phyloP scores from a whole-genome alignment of 1,139 yeast species.

The Blastobotrys malaysiensis region DNA sequence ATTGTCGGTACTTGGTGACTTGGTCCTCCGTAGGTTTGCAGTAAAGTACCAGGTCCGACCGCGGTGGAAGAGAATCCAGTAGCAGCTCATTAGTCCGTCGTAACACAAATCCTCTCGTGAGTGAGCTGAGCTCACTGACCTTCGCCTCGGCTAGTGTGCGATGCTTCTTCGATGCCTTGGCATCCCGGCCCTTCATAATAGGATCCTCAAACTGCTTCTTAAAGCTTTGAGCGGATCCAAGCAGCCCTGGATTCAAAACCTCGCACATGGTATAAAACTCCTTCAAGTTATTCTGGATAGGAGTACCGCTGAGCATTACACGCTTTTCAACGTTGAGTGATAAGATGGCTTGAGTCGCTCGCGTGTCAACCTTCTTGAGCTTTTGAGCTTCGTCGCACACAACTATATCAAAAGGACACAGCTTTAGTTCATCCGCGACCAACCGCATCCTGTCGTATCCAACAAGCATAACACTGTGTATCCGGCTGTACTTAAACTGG shows the following conservation, averaged over 20 bases:
- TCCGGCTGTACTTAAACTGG: constrained; percentile 63
- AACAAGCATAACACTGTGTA: constrained; percentile 75
- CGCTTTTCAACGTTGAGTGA: constrained; percentile 51
- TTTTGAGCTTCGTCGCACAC: constrained; percentile 97
- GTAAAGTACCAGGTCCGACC: constrained; percentile 73
- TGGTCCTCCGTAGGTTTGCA: constrained; percentile 71
- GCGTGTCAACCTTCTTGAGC: constrained; percentile 57
- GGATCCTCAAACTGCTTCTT: constrained; percentile 67
- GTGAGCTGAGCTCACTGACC: constrained; percentile 54
- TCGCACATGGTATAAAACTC: constrained; percentile 81
- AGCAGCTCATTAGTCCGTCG: constrained; percentile 69
- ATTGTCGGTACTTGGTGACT: constrained; percentile 45
- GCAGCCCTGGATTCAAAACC: constrained; percentile 76
- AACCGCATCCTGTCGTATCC: constrained; percentile 79
- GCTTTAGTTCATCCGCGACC: constrained; percentile 48
- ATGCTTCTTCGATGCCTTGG: constrained; percentile 51
- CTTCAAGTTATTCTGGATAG: constrained; percentile 83
- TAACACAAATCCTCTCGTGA: constrained; percentile 64
- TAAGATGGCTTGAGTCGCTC: constrained; percentile 59
- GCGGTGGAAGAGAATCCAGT: constrained; percentile 64
- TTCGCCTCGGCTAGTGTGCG: constrained; percentile 54
- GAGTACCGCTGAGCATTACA: constrained; percentile 81
- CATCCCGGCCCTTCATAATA: constrained; percentile 66
- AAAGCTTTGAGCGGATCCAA: constrained; percentile 62
- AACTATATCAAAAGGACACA: constrained; percentile 58